Evolutionary conservation across 2,329 filamentous ascomycete species (phyloP).

Genomic region (Aspergillus candidus): DNA sequence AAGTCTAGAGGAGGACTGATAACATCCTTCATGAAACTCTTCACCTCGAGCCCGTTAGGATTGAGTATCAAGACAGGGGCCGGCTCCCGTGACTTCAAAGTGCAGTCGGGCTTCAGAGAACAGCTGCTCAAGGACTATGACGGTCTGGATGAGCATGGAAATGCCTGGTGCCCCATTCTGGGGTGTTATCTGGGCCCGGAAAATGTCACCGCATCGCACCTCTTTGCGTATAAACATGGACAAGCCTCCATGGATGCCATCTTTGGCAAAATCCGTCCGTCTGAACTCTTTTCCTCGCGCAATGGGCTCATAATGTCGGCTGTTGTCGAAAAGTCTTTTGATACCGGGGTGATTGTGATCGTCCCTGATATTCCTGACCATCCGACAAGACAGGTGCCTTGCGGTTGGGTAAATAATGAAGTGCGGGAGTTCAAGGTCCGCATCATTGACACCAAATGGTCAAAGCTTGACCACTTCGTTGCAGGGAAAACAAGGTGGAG

Average conservation of each 20-base stretch:
- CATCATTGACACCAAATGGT: neutral
- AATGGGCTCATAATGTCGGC: neutral
- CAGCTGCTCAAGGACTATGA: constrained; percentile 1
- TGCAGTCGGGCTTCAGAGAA: neutral
- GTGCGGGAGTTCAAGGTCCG: neutral
- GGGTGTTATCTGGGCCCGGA: neutral
- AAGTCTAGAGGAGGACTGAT: neutral
- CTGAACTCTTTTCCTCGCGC: constrained; percentile 1
- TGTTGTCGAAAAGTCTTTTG: neutral
- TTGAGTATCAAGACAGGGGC: constrained; percentile 3
- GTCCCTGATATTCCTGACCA: constrained; percentile 4
- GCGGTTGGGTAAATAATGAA: neutral
- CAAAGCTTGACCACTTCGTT: too few relatives aligned
- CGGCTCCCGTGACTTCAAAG: neutral
- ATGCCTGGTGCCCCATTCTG: constrained; percentile 5
- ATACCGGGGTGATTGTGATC: constrained; percentile 1
- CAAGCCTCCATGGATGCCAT: constrained; percentile 4
- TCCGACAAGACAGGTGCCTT: neutral
- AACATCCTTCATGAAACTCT: constrained; percentile 1
- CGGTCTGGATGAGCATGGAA: neutral
- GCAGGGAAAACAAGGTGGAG: neutral
- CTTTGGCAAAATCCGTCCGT: neutral
- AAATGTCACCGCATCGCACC: neutral
- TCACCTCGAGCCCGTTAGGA: constrained; percentile 2
- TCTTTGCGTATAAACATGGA: constrained; percentile 1